Percentiles rank a stretch among this genome's conserved stretches.
Evolutionary conservation across 495 filamentous ascomycete genomes (phyloP).

Genomic region (Podospora fimiseda): DNA sequence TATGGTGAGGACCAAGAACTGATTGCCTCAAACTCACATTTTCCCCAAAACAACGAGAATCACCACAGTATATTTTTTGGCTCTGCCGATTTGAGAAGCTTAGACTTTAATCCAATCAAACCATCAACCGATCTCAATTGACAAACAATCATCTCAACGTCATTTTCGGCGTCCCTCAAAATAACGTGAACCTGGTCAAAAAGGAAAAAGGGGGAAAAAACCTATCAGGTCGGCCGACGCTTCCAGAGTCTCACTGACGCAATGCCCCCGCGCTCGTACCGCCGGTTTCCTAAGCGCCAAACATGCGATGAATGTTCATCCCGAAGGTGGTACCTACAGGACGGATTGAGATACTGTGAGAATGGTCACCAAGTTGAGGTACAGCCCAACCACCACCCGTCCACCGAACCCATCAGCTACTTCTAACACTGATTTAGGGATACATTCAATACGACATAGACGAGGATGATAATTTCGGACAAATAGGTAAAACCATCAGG

Average conservation of each 20-base stretch:
- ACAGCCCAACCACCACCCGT: background rate
- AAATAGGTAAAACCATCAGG: constrained; percentile 46
- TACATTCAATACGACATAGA: constrained; percentile 53
- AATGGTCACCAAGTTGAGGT: constrained; percentile 49
- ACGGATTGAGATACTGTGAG: constrained; percentile 46
- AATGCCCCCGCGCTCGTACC: constrained; percentile 11
- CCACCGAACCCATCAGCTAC: background rate
- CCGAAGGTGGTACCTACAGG: constrained; percentile 41
- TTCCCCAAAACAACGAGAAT: no score
- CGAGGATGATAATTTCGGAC: constrained; percentile 71
- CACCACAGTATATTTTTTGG: no score
- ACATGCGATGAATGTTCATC: constrained; percentile 45
- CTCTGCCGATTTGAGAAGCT: background rate
- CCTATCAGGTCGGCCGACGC: no score
- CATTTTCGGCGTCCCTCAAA: background rate
- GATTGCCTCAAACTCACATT: no score
- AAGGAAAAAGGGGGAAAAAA: background rate
- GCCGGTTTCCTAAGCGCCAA: constrained; percentile 34
- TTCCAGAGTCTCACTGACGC: background rate
- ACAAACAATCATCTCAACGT: background rate
- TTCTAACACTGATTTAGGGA: constrained; percentile 23
- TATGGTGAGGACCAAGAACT: no score
- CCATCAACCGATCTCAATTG: background rate
- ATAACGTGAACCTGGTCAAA: no score
- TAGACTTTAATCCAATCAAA: no score